phyloP scores from a whole-genome alignment of 257 asterid genomes.

The Paulownia fortunei region DNA sequence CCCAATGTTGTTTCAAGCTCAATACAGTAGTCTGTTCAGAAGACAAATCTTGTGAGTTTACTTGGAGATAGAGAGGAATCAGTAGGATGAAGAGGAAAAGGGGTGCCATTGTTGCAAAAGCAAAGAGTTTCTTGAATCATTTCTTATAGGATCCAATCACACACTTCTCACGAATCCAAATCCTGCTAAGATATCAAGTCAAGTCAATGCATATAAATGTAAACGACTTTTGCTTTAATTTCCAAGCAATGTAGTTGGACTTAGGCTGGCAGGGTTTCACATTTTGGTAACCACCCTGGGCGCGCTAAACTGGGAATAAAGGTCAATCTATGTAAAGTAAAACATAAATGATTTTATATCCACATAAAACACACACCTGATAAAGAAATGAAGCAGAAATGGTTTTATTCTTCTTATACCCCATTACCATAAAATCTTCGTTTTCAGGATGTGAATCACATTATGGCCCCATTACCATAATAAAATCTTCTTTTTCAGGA shows the following conservation, averaged over 20 bases:
- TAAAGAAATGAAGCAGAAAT: no score
- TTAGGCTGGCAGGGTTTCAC: neutral
- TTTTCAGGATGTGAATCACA: no score
- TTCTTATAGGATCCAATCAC: neutral
- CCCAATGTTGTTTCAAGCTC: conserved; percentile 53
- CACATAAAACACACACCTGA: no score
- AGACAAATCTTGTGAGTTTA: conserved; percentile 35
- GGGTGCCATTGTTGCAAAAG: conserved; percentile 27
- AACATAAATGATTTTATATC: no score
- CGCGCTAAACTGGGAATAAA: neutral
- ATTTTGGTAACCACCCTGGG: no score
- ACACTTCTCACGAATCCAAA: neutral
- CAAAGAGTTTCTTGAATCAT: conserved; percentile 11
- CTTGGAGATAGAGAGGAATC: conserved; percentile 25
- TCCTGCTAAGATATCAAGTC: neutral
- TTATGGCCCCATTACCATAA: no score
- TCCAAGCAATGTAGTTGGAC: neutral
- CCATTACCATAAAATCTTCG: no score
- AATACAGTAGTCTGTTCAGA: conserved; percentile 39
- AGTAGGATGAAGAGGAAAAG: conserved; percentile 34
- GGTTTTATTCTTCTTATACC: no score
- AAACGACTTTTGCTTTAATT: no score
- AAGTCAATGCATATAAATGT: neutral
- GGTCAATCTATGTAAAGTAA: neutral
- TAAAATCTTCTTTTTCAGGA: no score